Evolutionary conservation across 768 basidiomycete genomes (phyloP).

Genomic region (Mycena kentingensis): DNA sequence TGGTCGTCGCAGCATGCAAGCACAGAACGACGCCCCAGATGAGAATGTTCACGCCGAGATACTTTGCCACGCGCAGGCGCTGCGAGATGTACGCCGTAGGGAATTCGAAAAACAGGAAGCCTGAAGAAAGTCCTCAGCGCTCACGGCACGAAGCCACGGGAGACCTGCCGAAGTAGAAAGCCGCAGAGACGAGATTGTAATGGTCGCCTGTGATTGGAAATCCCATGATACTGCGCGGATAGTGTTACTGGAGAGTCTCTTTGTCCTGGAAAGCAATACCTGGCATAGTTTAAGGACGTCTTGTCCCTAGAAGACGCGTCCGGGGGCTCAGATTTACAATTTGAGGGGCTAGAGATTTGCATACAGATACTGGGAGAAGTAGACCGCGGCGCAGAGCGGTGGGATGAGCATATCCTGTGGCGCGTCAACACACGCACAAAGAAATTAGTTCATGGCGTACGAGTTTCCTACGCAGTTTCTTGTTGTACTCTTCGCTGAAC

Average conservation of each 20-base stretch:
- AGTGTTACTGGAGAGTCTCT: not conserved
- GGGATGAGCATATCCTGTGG: conserved; percentile 53
- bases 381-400: conserved; percentile 62
- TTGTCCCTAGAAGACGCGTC: conserved; percentile 60
- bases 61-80: conserved; percentile 56
- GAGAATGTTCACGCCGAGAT: conserved; percentile 55
- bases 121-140: conserved; percentile 28
- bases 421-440: not conserved
- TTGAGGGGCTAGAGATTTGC: conserved; percentile 25
- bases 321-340: too few relatives aligned
- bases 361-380: conserved; percentile 68
- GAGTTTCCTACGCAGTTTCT: conserved; percentile 57
- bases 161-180: conserved; percentile 59
- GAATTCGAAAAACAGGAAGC: conserved; percentile 63
- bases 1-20: conserved; percentile 57
- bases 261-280: conserved; percentile 38
- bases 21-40: conserved; percentile 62
- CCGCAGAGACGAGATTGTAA: conserved; percentile 64
- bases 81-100: conserved; percentile 69
- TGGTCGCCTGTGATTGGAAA: conserved; percentile 65
- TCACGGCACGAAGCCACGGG: not conserved
- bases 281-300: conserved; percentile 71
- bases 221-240: conserved; percentile 54
- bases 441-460: conserved; percentile 34
- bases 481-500: conserved; percentile 65